Conservation (phyloP, 1,284 basidiomycete genomes). For the Earliella scabrosa region DNA sequence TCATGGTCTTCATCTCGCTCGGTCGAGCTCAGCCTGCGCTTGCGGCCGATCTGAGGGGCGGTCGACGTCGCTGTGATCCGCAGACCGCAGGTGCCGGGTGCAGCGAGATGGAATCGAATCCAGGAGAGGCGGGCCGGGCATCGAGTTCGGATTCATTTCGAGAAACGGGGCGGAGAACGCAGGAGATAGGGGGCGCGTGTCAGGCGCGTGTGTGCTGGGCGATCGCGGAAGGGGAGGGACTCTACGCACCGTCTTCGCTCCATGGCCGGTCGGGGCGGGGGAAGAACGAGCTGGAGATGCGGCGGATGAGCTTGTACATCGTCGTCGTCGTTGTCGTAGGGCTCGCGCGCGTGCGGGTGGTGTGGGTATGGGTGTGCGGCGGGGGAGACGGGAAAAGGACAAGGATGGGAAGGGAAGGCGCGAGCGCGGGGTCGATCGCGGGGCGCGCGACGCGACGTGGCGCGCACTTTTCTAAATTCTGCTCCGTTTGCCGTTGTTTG, state of each 20-base stretch:
- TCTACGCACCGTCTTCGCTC: slow-evolving; percentile 74
- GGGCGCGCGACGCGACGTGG: slow-evolving; percentile 26
- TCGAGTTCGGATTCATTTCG: slow-evolving; percentile 9
- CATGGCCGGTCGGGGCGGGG: slow-evolving; percentile 73
- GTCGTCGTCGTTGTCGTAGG: slow-evolving; percentile 1
- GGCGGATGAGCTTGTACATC: slow-evolving; percentile 74
- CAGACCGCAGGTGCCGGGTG: too few relatives aligned
- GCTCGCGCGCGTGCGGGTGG: background rate
- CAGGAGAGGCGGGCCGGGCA: background rate
- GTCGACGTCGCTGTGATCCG: slow-evolving; percentile 64
- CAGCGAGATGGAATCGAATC: too few relatives aligned
- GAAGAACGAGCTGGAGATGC: slow-evolving; percentile 72
- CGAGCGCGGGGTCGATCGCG: slow-evolving; percentile 19
- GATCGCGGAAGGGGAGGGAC: slow-evolving; percentile 11
- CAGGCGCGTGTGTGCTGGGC: slow-evolving; percentile 22
- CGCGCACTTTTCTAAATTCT: slow-evolving; percentile 15
- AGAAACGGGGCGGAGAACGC: slow-evolving; percentile 22
- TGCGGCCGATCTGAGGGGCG: slow-evolving; percentile 67
- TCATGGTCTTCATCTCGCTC: slow-evolving; percentile 50
- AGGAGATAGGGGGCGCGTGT: slow-evolving; percentile 14
- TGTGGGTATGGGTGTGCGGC: background rate
- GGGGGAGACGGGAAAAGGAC: background rate
- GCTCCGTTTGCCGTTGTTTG: slow-evolving; percentile 21
- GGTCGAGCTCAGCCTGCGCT: slow-evolving; percentile 62
- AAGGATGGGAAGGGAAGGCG: background rate